Base-by-base conservation (phyloP, 1,139 yeast genomes). In the Chernovozyma sophiae-reginae region DNA sequence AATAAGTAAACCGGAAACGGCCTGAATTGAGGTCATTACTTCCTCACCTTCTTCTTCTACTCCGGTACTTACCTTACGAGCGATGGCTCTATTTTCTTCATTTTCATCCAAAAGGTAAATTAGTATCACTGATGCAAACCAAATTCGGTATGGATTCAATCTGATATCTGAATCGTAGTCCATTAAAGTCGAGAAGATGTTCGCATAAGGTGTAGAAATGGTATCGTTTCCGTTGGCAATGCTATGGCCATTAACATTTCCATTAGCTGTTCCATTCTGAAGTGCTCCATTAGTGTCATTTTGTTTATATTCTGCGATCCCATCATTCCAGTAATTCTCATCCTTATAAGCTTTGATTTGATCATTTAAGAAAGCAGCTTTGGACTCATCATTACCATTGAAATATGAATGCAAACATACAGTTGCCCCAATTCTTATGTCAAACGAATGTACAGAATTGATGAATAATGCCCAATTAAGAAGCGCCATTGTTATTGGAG, bases 381-480 rank as follows among this genome's bases (percentile, higher is more conserved):
- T 79, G 1, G 86, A 78, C n/a, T 74, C 81, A 3, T 62, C 54
- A 51, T 87, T 90, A 22, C 77, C 78, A 39, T 73, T 62, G 40
- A 89, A 77, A 45, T 81, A 86, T 0, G 94, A 79, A 37, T 77
- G 77, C 31, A 92, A 58, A 34, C 89, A 76, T 29, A 66, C 61
- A 3, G 79, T 71, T 3, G 96, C 77, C 3, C 87, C 86, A 4
- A 80, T 74, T 47, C 98, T 68, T 5, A 89, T 70, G 43, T 86
- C 92, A 57, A 92, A 92, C 2, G 79, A 65, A 51, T 89, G 96
- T 4, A 89, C 86, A 0, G 96, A 86, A 46, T 86, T 86, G 5
- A 82, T 77, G 42, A 68, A 72, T 12, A 90, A 62, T 24, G 87
- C 73, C 97, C 97, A 92, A 46, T 85, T 82, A 27, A 90, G 56